Evolutionary conservation across 345 rosid genomes (phyloP), one percentile per base, ranked within the genome.

Genomic region (Carallia brachiata): DNA sequence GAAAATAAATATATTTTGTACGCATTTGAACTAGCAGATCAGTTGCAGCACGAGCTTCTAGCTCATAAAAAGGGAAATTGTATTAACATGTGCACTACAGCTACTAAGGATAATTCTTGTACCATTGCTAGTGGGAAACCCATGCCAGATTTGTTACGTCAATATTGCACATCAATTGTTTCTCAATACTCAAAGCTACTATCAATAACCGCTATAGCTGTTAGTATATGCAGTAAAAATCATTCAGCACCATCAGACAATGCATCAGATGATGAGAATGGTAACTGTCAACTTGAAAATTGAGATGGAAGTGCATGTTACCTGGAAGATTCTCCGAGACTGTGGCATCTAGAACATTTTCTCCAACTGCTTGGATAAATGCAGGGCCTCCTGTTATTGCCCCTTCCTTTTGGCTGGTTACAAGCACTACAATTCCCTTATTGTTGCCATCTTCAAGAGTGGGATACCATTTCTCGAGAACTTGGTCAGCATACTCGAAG

Each of bases 301-400:
- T 52, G 36, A 68, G 32, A 55, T 65, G 40, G 7, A 62, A 75
- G 34, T 32, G 75, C 60, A 61, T 27, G 50, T 68, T 85, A 94
- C 98, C 93, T 5, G 99, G 99, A 75, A 95, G 96, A 75, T 95
- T 95, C 67, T 95, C 97, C 0, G 99, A 84, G 44, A 95, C 88
- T 2, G 96, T 90, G 61, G 99, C 89, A 76, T 95, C 97, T 7
- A 95, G 92, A 77, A 95, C 69, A 5, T 59, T 80, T 78, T 92
- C 99, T 61, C 99, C 97, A 3, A 95, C 88, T 6, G 97, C 97
- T 87, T 92, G 75, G 37, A 90, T 37, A 56, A 95, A 95, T 66
- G 88, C 92, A 34, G 99, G 97, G 54, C 99, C 99, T n/a, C 99
- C 97, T 0, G 96, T 91, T 61, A 95, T 78, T 52, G 97, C 99